Conservation (phyloP, 108 stramenopile species). For the Pinguiococcus pyrenoidosus region DNA sequence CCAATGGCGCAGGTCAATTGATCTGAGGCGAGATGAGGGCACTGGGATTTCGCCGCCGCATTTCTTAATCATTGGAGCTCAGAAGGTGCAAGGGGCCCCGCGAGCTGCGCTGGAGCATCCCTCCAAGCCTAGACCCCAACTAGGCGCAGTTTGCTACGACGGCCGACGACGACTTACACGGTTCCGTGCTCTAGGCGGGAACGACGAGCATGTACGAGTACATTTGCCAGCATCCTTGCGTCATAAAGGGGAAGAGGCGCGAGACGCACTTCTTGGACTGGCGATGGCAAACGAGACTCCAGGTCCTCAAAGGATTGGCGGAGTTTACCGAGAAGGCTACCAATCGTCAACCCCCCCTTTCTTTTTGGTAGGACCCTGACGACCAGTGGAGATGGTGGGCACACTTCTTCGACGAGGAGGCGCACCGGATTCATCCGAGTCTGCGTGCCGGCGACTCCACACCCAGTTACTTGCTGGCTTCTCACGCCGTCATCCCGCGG, state of each 20-base stretch:
- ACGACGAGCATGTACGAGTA: conserved; percentile 88
- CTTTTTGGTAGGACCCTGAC: too few species aligned
- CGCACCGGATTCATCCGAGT: conserved; percentile 49
- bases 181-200: too few species aligned
- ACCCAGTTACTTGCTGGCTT: conserved; percentile 76
- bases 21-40: conserved; percentile 40
- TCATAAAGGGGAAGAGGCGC: conserved; percentile 54
- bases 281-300: conserved; percentile 82
- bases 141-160: too few species aligned
- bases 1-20: not conserved
- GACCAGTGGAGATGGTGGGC: too few species aligned
- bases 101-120: too few species aligned
- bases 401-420: conserved; percentile 60
- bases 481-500: conserved; percentile 72
- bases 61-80: conserved; percentile 70
- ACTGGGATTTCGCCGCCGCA: conserved; percentile 45
- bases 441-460: conserved; percentile 86
- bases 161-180: too few species aligned
- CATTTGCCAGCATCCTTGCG: conserved; percentile 74
- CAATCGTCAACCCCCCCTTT: too few species aligned
- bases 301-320: too few species aligned
- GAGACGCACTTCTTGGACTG: conserved; percentile 96
- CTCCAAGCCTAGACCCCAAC: too few species aligned
- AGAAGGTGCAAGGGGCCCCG: too few species aligned
- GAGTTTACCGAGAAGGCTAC: too few species aligned